Percentiles rank a stretch among this genome's conserved stretches.
These are phyloP conservation scores for Mytilinidion resinicola DNA, from an alignment of 495 filamentous ascomycete genomes.

Conservation along the genomic window DNA sequence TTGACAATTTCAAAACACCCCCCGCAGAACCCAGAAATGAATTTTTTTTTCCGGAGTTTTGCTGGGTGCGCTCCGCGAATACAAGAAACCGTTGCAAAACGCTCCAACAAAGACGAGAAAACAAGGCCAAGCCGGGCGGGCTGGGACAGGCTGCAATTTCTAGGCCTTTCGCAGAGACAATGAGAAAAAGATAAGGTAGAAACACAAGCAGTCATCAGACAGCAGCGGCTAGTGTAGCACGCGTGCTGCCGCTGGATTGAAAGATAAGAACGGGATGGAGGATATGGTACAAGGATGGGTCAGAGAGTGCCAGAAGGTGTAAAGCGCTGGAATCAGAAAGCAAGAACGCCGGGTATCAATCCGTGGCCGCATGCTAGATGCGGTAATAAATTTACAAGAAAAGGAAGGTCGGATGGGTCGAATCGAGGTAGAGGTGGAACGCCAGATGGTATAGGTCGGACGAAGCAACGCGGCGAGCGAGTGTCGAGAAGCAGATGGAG, in stretches of 20 bases:
- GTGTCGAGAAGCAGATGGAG: background rate
- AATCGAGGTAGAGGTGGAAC: background rate
- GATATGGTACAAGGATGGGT: conserved; percentile 2
- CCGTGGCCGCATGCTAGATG: background rate
- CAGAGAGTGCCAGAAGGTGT: background rate
- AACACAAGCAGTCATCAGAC: background rate
- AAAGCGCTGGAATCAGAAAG: background rate
- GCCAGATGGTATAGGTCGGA: background rate
- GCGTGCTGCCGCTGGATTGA: background rate
- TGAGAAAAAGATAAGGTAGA: background rate
- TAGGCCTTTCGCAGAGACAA: background rate
- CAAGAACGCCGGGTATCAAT: conserved; percentile 2
- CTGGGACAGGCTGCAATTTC: background rate
- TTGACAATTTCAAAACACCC: too few species aligned
- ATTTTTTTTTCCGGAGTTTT: conserved; percentile 1
- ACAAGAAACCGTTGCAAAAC: too few species aligned
- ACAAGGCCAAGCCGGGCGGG: too few species aligned
- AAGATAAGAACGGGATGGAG: background rate
- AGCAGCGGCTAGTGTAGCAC: background rate
- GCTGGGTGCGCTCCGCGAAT: too few species aligned
- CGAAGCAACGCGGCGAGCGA: background rate
- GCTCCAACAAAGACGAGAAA: too few species aligned
- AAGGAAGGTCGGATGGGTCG: background rate
- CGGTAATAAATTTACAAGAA: background rate
- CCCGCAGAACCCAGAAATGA: too few species aligned